These are phyloP conservation scores for Stenogyne calaminthoides DNA, from an alignment of 305 asterid genomes.

Conservation along the genomic window DNA sequence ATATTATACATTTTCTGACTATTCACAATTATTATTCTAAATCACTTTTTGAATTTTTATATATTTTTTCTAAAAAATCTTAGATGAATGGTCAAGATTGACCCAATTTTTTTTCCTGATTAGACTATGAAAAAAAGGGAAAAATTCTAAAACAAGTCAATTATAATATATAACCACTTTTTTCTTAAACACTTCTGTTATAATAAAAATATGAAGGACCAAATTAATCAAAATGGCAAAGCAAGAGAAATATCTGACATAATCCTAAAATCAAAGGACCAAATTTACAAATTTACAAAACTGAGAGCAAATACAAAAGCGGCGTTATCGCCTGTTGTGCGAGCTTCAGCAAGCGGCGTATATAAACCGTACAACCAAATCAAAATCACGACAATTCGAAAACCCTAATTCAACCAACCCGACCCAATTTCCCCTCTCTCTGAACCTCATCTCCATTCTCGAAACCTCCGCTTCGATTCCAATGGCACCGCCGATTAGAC, in stretches of 20 bases:
- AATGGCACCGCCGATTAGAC: constrained; percentile 48
- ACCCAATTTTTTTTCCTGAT: too few relatives aligned
- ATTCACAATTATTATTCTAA: too few relatives aligned
- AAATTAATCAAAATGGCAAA: neutral
- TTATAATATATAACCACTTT: too few relatives aligned
- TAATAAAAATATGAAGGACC: neutral
- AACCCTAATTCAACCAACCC: constrained; percentile 25
- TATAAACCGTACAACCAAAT: constrained; percentile 9
- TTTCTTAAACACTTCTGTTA: too few relatives aligned
- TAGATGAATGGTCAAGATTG: too few relatives aligned
- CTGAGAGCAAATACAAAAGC: neutral
- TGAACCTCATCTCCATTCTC: constrained; percentile 1
- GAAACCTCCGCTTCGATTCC: neutral
- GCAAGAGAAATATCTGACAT: neutral
- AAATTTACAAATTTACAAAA: neutral
- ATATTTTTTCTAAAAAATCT: too few relatives aligned
- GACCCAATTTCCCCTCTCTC: neutral
- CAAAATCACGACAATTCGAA: neutral
- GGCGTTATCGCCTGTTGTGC: neutral
- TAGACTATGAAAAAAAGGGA: too few relatives aligned
- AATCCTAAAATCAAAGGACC: constrained; percentile 1
- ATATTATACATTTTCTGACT: too few relatives aligned
- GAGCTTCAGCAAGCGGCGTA: neutral
- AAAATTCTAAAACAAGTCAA: too few relatives aligned
- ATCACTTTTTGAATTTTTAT: too few relatives aligned